A percentile compares a stretch with the other conserved stretches of the same genome.
Conservation (phyloP, 306 rosid species). For the Hylodesmum podocarpum region DNA sequence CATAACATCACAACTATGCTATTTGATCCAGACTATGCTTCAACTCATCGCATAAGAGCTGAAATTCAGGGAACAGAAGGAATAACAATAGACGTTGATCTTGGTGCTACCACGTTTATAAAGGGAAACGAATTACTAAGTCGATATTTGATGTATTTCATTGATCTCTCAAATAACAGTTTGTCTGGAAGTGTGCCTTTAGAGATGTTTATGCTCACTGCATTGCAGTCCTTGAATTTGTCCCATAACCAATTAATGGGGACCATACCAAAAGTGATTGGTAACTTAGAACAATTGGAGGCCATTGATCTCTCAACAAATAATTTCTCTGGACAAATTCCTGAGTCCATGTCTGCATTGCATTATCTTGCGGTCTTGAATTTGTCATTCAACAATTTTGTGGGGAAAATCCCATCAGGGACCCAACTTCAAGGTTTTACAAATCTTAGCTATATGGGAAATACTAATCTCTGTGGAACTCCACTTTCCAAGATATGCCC, state of each 20-base stretch:
- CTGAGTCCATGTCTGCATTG: constrained; percentile 18
- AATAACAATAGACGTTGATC: accelerated
- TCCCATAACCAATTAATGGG: constrained; percentile 35
- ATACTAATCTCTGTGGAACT: too few relatives aligned
- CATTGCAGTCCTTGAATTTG: constrained; percentile 29
- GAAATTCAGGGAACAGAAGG: accelerated
- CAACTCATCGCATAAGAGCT: too few relatives aligned
- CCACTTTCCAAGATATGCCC: too few relatives aligned
- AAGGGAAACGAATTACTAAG: not conserved
- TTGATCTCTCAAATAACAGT: constrained; percentile 19
- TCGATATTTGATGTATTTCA: not conserved
- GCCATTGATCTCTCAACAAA: constrained; percentile 35
- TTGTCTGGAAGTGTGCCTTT: constrained; percentile 28
- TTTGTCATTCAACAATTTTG: constrained; percentile 35
- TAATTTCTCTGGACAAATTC: constrained; percentile 27
- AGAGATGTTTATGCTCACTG: not conserved
- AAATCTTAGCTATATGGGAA: too few relatives aligned
- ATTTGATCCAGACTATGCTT: too few relatives aligned
- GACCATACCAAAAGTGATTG: constrained; percentile 26
- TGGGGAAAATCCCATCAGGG: constrained; percentile 34
- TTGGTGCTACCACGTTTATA: not conserved
- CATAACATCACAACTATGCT: not conserved
- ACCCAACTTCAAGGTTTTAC: too few relatives aligned
- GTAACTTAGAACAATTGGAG: constrained; percentile 4
- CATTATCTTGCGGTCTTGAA: constrained; percentile 22